Base-by-base conservation (phyloP, 2,329 filamentous ascomycete genomes). In the Bisporella sp. region DNA sequence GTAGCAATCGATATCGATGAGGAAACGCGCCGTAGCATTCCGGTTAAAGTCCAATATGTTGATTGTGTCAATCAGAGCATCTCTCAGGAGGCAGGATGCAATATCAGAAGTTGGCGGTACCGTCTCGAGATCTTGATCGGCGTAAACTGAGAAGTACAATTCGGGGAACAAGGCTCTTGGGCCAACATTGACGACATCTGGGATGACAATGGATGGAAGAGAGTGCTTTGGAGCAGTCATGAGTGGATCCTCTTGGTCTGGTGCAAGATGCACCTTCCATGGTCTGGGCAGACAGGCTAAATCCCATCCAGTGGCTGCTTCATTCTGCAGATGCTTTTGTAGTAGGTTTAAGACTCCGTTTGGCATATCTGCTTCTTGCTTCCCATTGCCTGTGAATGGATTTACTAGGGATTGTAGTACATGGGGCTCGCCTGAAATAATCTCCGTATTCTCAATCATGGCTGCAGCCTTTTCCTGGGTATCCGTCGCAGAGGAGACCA, bases 1-100 rank as follows among this genome's bases (percentile, higher is more conserved):
- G 70, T 93, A 99, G 68, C 88, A 95, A 68, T 99, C 93, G 35
- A 96, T 76, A 61, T 97, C 91, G 62, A 96, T 95, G 35, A 99
- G 73, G 61, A 89, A 93, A 51, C 90, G 89, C 39, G 93, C 92
- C 0, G 87, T 85, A 33, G 84, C 79, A 60, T 90, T 88, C 54
- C 93, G 85, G 69, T 97, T 99, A 73, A 89, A 96, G 70, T 97
- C 82, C 12, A 99, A 77, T 47, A 89, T 84, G 65, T 96, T 96
- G 69, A 99, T 93, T 0, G 91, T 96, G 66, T 99, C 93, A 39
- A 89, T 78, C 49, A 97, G 77, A 1, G 82, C 82, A 66, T 99
- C 93, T 45, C 93, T 82, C 51, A 99, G 77, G 39, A 99, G 72
- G 5, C 85, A 90, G 1, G 90, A 84, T 1, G 91, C 85, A 60